Evolutionary conservation across 768 basidiomycete genomes (phyloP).

Genomic region (Pulveroboletus sp.): DNA sequence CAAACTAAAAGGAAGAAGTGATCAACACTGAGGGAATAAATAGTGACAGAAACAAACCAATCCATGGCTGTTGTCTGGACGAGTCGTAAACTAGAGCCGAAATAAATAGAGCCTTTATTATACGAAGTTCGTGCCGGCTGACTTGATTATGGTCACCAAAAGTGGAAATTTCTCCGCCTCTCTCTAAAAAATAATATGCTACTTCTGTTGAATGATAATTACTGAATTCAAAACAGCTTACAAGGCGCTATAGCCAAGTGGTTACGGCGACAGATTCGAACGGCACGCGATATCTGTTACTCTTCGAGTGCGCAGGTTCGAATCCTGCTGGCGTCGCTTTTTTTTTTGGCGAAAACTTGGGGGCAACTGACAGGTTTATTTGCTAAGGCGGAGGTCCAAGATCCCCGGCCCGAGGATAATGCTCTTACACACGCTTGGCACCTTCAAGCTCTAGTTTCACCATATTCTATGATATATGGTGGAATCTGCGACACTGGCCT

Average conservation of each 20-base stretch:
- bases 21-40: background rate
- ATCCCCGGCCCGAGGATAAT: too few relatives aligned
- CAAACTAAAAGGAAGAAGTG: constrained; percentile 40
- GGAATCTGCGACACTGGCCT: too few relatives aligned
- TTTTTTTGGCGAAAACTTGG: background rate
- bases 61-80: constrained; percentile 36
- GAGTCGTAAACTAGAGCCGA: background rate
- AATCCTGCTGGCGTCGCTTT: constrained; percentile 38
- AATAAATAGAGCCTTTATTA: background rate
- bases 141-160: constrained; percentile 1
- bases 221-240: too few relatives aligned
- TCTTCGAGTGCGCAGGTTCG: constrained; percentile 39
- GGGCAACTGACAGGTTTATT: too few relatives aligned
- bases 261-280: constrained; percentile 77
- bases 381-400: too few relatives aligned
- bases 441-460: too few relatives aligned
- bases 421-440: too few relatives aligned
- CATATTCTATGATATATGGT: too few relatives aligned
- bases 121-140: background rate
- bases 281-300: constrained; percentile 30
- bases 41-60: constrained; percentile 34
- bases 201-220: too few relatives aligned
- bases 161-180: background rate
- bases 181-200: background rate
- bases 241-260: constrained; percentile 63